Conservation (phyloP, 805 yeast genomes). For the Ogataea philodendri region DNA sequence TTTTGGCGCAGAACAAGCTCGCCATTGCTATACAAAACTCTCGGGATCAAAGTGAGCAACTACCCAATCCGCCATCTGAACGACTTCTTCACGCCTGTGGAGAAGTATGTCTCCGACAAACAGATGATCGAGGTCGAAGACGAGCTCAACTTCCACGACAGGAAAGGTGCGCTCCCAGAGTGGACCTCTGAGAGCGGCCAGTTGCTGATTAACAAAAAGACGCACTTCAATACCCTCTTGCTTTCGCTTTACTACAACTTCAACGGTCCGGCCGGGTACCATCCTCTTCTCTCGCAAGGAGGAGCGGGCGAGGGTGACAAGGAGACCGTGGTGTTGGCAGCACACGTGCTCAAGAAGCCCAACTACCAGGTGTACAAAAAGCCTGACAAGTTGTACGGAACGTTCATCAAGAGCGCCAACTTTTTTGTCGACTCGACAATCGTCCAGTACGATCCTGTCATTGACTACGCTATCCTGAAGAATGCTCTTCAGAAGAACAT, state of each 20-base stretch:
- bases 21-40: constrained; percentile 49
- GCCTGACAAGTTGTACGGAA: constrained; percentile 29
- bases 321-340: constrained; percentile 69
- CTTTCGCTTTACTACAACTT: constrained; percentile 65
- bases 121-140: constrained; percentile 26
- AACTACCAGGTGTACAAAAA: constrained; percentile 48
- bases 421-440: constrained; percentile 30
- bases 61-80: constrained; percentile 19
- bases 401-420: constrained; percentile 19
- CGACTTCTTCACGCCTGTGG: constrained; percentile 25
- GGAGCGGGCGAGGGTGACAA: constrained; percentile 78
- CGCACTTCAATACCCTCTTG: constrained; percentile 57
- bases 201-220: constrained; percentile 52
- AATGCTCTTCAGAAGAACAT: constrained; percentile 11
- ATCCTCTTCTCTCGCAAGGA: constrained; percentile 60
- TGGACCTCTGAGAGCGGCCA: constrained; percentile 71
- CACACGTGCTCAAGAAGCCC: constrained; percentile 44
- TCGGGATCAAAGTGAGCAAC: constrained; percentile 34
- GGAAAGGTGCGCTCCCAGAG: constrained; percentile 62
- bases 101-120: constrained; percentile 9
- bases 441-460: constrained; percentile 32
- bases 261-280: constrained; percentile 59
- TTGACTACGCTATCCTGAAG: constrained; percentile 24
- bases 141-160: constrained; percentile 49
- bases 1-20: constrained; percentile 70